Base-by-base conservation (phyloP, 257 asterid genomes). In the Solanum okadae region DNA sequence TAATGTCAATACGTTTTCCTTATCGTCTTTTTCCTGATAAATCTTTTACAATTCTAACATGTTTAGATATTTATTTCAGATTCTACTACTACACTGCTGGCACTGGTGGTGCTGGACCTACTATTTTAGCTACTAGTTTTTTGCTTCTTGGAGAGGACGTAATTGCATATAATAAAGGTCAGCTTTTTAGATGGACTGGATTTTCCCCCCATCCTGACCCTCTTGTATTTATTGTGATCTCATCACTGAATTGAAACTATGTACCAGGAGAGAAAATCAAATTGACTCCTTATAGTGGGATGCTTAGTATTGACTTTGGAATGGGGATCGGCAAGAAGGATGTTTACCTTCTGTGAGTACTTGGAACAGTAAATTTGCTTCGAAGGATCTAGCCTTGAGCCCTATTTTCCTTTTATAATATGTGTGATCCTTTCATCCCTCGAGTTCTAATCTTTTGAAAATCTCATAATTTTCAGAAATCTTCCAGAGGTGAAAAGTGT, bases 71-170 rank as follows among this genome's bases (percentile, higher is more conserved):
- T 29, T 82, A 87, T 90, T 88, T 87, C 92, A 97, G 99, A 93
- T 97, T 94, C 93, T 94, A 92, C 92, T 97, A 97, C 91, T 95
- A 94, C 89, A 96, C 99, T 67, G 99, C 99, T 87, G 99, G 99
- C 87, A 93, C 98, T 13, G 99, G 98, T 86, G 99, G 99, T 87
- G 99, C 96, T 85, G 99, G 99, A 87, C 98, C 99, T 20, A 96
- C 98, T 46, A 97, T 97, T 91, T 91, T 96, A 89, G 92, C 99
- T 9, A 96, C 99, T 77, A 96, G 99, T 88, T 97, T 97, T 90
- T 92, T 96, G 91, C 99, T 97, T 90, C 95, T 97, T 33, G 99
- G 98, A 89, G 98, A 97, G 93, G 98, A 97, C 87, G 99, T 96
- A 44, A 89, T 95, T 87, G 99, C 99, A 73, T 97, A 94, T 86